Percentiles rank a stretch among this genome's conserved stretches.
These are phyloP conservation scores for Saccharomyces jurei DNA, from an alignment of 805 yeast genomes.

Conservation along the genomic window DNA sequence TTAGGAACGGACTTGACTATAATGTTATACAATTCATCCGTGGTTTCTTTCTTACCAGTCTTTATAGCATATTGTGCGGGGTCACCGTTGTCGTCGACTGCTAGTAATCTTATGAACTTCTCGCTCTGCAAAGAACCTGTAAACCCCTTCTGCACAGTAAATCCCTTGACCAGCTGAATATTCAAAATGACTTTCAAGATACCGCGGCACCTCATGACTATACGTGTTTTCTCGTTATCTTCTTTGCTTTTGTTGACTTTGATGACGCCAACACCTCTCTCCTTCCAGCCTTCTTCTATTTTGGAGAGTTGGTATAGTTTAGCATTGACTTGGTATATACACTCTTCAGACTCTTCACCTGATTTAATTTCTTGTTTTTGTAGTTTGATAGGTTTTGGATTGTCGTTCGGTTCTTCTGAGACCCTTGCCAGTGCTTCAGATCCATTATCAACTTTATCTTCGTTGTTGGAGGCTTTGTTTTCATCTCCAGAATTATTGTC, in stretches of 20 bases:
- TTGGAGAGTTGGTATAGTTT: constrained; percentile 70
- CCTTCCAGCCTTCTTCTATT: constrained; percentile 83
- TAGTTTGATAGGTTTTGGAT: constrained; percentile 40
- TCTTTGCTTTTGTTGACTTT: constrained; percentile 54
- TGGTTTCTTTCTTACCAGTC: constrained; percentile 52
- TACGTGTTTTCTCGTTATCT: constrained; percentile 42
- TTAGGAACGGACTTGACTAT: constrained; percentile 11
- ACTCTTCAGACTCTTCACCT: constrained; percentile 83
- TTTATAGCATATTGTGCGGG: constrained; percentile 82
- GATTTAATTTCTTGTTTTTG: constrained; percentile 57
- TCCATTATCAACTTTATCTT: constrained; percentile 8
- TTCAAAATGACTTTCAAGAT: constrained; percentile 76
- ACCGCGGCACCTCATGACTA: constrained; percentile 89
- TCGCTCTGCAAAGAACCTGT: constrained; percentile 79
- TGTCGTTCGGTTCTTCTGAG: constrained; percentile 10
- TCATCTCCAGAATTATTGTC: constrained; percentile 5
- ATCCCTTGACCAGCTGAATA: constrained; percentile 51
- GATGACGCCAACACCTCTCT: constrained; percentile 83
- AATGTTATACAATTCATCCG: constrained; percentile 47
- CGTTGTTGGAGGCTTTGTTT: constrained; percentile 8
- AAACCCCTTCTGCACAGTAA: constrained; percentile 69
- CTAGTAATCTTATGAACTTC: constrained; percentile 69
- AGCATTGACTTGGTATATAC: constrained; percentile 61
- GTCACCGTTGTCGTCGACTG: constrained; percentile 50
- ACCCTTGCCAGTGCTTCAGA: constrained; percentile 6